A percentile compares a stretch with the other conserved stretches of the same genome.
Evolutionary conservation across 345 rosid species (phyloP).

Genomic region (Hibiscus syriacus): DNA sequence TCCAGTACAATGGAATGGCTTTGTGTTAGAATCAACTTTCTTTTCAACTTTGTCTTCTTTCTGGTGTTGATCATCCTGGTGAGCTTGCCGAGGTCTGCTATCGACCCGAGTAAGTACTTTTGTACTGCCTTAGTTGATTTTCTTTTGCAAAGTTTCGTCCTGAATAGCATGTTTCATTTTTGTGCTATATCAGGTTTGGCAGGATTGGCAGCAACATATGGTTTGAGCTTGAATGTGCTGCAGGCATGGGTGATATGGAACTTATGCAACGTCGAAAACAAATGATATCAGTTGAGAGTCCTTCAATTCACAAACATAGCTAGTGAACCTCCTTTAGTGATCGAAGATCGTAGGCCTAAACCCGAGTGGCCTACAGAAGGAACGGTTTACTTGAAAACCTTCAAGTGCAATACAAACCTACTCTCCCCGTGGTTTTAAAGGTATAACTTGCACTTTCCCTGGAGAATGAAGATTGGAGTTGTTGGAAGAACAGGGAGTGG

Average conservation of each 20-base stretch:
- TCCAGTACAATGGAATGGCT: conserved; percentile 84
- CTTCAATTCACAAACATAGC: conserved; percentile 50
- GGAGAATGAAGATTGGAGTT: conserved; percentile 71
- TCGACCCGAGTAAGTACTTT: conserved; percentile 58
- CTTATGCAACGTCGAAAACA: conserved; percentile 67
- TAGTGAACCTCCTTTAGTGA: conserved; percentile 48
- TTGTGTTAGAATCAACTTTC: conserved; percentile 68
- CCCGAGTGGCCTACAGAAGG: conserved; percentile 54
- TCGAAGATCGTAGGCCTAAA: conserved; percentile 30
- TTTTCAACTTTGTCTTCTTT: conserved; percentile 73
- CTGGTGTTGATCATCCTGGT: conserved; percentile 65
- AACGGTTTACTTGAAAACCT: conserved; percentile 39
- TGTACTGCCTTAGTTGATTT: conserved; percentile 17
- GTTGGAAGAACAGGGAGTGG: conserved; percentile 96
- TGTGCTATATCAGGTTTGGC: conserved; percentile 44
- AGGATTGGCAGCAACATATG: conserved; percentile 56
- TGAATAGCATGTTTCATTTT: background rate
- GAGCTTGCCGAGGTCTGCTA: conserved; percentile 51
- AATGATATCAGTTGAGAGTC: conserved; percentile 76
- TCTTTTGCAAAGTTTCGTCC: background rate
- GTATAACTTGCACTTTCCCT: conserved; percentile 54
- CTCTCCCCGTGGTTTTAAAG: conserved; percentile 55
- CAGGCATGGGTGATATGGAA: conserved; percentile 83
- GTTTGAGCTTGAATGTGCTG: conserved; percentile 58
- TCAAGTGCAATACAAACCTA: conserved; percentile 41